Evolutionary conservation across 1,284 basidiomycete genomes (phyloP).

Genomic region (Moniliophthora roreri): DNA sequence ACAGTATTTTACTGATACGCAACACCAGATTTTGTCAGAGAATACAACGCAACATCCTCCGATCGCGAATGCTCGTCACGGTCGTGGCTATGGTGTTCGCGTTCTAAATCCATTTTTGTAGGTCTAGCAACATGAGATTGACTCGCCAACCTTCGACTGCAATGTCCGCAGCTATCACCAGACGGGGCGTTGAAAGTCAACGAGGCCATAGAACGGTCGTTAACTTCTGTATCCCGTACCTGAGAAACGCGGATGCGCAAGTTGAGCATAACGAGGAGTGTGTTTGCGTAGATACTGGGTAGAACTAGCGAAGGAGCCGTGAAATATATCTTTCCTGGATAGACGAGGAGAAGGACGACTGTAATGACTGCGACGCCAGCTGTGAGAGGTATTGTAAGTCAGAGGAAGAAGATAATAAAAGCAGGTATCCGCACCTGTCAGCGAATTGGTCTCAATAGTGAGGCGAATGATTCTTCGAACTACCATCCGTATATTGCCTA

Average conservation of each 20-base stretch:
- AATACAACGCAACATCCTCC: no score
- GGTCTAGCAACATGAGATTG: no score
- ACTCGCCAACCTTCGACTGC: no score
- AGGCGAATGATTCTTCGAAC: background rate
- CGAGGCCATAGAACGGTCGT: no score
- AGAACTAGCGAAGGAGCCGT: background rate
- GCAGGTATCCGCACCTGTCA: background rate
- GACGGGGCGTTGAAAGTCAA: no score
- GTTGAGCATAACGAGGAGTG: slow-evolving; percentile 1
- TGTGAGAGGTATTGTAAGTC: background rate
- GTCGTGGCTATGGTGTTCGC: background rate
- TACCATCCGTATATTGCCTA: background rate
- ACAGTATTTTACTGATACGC: no score
- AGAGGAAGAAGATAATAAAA: background rate
- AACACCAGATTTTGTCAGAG: no score
- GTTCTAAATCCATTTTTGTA: no score
- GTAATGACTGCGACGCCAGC: background rate
- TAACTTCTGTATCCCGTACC: no score
- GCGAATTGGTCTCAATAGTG: background rate
- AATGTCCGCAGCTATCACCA: no score
- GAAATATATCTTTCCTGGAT: background rate
- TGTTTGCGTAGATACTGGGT: background rate
- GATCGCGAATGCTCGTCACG: background rate
- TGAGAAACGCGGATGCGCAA: background rate
- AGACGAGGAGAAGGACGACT: background rate